Percentiles rank a stretch among this genome's conserved stretches.
Conservation (phyloP, 805 yeast genomes). For the Lachancea mirantina region DNA sequence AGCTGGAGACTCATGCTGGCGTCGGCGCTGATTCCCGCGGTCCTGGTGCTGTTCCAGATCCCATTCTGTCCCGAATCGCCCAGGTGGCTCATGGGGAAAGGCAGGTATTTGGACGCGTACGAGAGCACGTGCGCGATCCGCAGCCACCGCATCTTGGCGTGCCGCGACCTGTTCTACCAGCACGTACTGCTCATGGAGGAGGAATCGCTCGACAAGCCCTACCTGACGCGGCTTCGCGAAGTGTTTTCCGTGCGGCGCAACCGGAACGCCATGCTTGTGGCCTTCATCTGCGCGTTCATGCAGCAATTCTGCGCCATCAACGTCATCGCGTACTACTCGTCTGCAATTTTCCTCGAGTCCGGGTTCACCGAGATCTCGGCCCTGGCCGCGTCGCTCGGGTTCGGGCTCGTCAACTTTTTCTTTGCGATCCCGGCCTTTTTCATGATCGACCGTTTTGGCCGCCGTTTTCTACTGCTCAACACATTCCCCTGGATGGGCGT, state of each 20-base stretch:
- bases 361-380: constrained; percentile 58
- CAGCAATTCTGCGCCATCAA: constrained; percentile 90
- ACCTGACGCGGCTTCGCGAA: constrained; percentile 43
- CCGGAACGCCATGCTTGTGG: constrained; percentile 73
- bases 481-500: constrained; percentile 61
- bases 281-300: constrained; percentile 80
- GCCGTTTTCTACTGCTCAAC: constrained; percentile 51
- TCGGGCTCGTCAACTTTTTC: constrained; percentile 71
- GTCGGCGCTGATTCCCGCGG: constrained; percentile 61
- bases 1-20: constrained; percentile 69
- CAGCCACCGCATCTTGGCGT: constrained; percentile 49
- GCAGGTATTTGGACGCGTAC: constrained; percentile 52
- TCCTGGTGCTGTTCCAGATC: constrained; percentile 50
- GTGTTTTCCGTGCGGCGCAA: constrained; percentile 70
- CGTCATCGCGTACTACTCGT: constrained; percentile 80
- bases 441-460: constrained; percentile 71
- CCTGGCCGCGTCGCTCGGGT: constrained; percentile 77
- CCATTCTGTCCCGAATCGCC: constrained; percentile 71
- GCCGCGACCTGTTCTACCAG: constrained; percentile 65
- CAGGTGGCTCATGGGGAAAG: constrained; percentile 70
- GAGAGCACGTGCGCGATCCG: constrained; percentile 45
- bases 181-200: constrained; percentile 59
- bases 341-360: constrained; percentile 63
- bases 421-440: constrained; percentile 80
- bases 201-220: constrained; percentile 42